Evolutionary conservation across 306 rosid species (phyloP).

Genomic region (Glycyrrhiza uralensis): DNA sequence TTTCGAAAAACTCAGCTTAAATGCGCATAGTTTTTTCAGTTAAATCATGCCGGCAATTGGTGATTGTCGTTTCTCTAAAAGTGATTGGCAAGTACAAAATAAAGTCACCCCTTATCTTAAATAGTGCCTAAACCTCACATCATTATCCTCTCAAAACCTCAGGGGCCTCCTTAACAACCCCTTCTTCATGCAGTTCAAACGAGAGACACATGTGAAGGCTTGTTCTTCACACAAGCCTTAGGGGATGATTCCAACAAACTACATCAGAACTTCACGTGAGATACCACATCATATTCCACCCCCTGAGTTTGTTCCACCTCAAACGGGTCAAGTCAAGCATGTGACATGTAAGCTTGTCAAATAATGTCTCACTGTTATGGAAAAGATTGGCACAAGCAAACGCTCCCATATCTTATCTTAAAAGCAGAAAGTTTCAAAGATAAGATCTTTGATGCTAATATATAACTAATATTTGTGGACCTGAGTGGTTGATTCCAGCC

Average conservation of each 20-base stretch:
- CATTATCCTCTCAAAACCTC: constrained; percentile 30
- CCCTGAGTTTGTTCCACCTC: constrained; percentile 19
- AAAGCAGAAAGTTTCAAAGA: constrained; percentile 35
- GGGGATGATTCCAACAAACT: constrained; percentile 19
- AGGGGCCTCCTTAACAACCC: constrained; percentile 18
- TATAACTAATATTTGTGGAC: constrained; percentile 35
- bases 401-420: constrained; percentile 45
- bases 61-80: constrained; percentile 31
- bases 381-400: constrained; percentile 40
- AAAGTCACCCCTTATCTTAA: constrained; percentile 34
- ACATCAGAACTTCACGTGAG: constrained; percentile 43
- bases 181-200: not conserved
- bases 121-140: constrained; percentile 40
- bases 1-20: constrained; percentile 28
- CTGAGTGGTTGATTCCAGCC: constrained; percentile 31
- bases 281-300: not conserved
- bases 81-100: constrained; percentile 32
- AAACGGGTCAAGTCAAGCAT: constrained; percentile 21
- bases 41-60: constrained; percentile 54
- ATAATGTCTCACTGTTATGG: constrained; percentile 41
- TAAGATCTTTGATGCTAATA: constrained; percentile 41
- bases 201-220: constrained; percentile 16
- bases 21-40: constrained; percentile 33
- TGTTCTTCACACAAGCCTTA: not conserved
- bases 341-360: constrained; percentile 39